Evolutionary conservation across 2,329 filamentous ascomycete genomes (phyloP).

Genomic region (Periconia digitata): DNA sequence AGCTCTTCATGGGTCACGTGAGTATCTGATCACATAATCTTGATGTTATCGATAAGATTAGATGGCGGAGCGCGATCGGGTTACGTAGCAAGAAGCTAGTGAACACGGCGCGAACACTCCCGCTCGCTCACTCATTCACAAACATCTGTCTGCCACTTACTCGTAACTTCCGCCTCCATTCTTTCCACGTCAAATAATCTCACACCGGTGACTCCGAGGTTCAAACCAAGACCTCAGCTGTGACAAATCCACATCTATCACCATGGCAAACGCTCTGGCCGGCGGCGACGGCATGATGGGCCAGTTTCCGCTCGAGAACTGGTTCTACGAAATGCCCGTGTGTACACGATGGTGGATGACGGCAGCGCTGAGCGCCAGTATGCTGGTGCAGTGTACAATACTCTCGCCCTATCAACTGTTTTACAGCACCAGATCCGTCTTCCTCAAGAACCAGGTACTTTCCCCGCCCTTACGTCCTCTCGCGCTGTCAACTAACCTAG

Average conservation of each 20-base stretch:
- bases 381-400: slow-evolving; percentile 90
- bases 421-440: slow-evolving; percentile 92
- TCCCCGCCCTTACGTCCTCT: not conserved
- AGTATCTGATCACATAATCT: too few relatives aligned
- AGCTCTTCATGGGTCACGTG: too few relatives aligned
- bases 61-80: slow-evolving; percentile 15
- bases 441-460: slow-evolving; percentile 83
- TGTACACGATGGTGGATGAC: slow-evolving; percentile 98
- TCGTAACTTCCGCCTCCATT: too few relatives aligned
- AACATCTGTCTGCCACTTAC: too few relatives aligned
- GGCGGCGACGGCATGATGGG: slow-evolving; percentile 49
- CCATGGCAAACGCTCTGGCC: slow-evolving; percentile 50
- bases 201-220: not conserved
- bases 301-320: slow-evolving; percentile 84
- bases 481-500: slow-evolving; percentile 1
- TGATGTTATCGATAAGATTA: slow-evolving; percentile 9
- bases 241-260: slow-evolving; percentile 3
- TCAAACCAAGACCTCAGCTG: too few relatives aligned
- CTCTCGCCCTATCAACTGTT: slow-evolving; percentile 94
- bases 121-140: not conserved
- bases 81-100: slow-evolving; percentile 31
- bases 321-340: slow-evolving; percentile 98
- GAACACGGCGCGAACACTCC: slow-evolving; percentile 1
- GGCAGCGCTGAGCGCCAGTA: slow-evolving; percentile 82
- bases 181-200: not conserved